Evolutionary conservation across 768 basidiomycete species (phyloP).

Genomic region (Boletus reticulatus): DNA sequence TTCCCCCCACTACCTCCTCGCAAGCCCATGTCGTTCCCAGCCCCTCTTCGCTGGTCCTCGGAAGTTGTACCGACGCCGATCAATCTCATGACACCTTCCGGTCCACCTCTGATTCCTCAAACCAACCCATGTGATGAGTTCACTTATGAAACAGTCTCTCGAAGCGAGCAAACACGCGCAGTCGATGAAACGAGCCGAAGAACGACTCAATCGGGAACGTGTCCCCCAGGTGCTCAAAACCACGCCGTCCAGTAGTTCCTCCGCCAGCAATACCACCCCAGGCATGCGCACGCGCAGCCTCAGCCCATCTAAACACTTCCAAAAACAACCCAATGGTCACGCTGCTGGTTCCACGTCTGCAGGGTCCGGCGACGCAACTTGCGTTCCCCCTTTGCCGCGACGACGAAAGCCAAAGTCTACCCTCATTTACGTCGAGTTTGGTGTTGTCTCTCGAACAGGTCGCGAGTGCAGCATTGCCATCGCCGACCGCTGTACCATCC

Average conservation of each 20-base stretch:
- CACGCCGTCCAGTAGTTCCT: slow-evolving; percentile 36
- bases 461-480: no score
- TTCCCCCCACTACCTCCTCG: slow-evolving; percentile 34
- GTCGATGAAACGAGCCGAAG: slow-evolving; percentile 66
- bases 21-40: slow-evolving; percentile 30
- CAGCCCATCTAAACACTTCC: slow-evolving; percentile 30
- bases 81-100: slow-evolving; percentile 2
- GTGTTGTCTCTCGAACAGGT: no score
- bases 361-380: no score
- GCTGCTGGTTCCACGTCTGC: no score
- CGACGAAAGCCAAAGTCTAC: no score
- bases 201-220: slow-evolving; percentile 64
- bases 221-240: slow-evolving; percentile 72
- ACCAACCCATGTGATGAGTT: slow-evolving; percentile 51
- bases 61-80: slow-evolving; percentile 8
- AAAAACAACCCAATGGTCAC: no score
- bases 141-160: slow-evolving; percentile 70
- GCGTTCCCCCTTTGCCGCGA: no score
- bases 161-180: slow-evolving; percentile 73
- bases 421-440: no score
- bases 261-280: slow-evolving; percentile 2
- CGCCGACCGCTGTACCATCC: no score
- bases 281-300: slow-evolving; percentile 27
- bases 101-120: slow-evolving; percentile 24
- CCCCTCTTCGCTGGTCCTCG: slow-evolving; percentile 18